A percentile compares a stretch with the other conserved stretches of the same genome.
Evolutionary conservation across 345 rosid genomes (phyloP).

Genomic region (Euphorbia tirucalli): DNA sequence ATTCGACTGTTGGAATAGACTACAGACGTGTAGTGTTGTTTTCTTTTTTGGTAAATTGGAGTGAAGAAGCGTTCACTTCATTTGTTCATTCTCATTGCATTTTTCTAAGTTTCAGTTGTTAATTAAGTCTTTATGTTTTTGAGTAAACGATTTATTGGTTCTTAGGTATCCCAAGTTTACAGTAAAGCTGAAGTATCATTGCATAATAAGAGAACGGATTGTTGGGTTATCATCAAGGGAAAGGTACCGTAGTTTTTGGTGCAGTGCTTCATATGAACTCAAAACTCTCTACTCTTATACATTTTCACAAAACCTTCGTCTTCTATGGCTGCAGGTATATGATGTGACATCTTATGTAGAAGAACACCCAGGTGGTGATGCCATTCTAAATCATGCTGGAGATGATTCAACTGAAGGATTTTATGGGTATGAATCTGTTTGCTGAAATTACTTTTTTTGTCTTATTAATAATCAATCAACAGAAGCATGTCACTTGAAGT

Average conservation of each 20-base stretch:
- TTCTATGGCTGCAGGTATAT: conserved; percentile 44
- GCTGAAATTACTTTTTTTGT: too few species aligned
- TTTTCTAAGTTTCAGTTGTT: neutral
- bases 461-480: neutral
- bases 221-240: conserved; percentile 85
- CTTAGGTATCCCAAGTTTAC: conserved; percentile 17
- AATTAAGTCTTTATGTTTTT: neutral
- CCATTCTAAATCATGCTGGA: conserved; percentile 84
- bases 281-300: neutral
- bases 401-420: conserved; percentile 94
- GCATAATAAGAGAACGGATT: conserved; percentile 78
- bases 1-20: too few species aligned
- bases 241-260: too few species aligned
- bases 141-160: neutral
- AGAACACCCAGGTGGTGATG: conserved; percentile 96
- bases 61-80: too few species aligned
- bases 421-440: conserved; percentile 55
- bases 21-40: too few species aligned
- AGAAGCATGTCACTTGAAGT: neutral
- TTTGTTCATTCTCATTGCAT: neutral
- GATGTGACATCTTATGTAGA: conserved; percentile 91
- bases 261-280: neutral
- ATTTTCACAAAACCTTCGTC: neutral
- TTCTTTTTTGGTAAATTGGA: too few species aligned
- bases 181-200: conserved; percentile 49